These are phyloP conservation scores for grape (Vitis vinifera) DNA, from an alignment of 164 flowering plant genomes.

Conservation along the genomic window ASM3070453v1 NC_081817.1:400501-401000, in stretches of 20 bases:
- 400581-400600: neutral
- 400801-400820: neutral
- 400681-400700: neutral
- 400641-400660: neutral
- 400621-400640: neutral
- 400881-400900: conserved; percentile 89
- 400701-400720: neutral
- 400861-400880: conserved; percentile 73
- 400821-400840: neutral
- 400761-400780: neutral
- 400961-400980: conserved; percentile 90
- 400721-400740: neutral
- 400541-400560: neutral
- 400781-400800: too few species aligned
- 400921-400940: conserved; percentile 84
- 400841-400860: conserved; percentile 4
- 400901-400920: conserved; percentile 81
- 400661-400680: too few species aligned
- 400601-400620: neutral
- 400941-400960: conserved; percentile 74
- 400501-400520: neutral
- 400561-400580: neutral
- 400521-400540: neutral
- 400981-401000: conserved; percentile 78
- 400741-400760: neutral